Percentiles rank a stretch among this genome's conserved stretches.
Conservation (phyloP, 2,329 filamentous ascomycete species). For the Periconia macrospinosa region DNA sequence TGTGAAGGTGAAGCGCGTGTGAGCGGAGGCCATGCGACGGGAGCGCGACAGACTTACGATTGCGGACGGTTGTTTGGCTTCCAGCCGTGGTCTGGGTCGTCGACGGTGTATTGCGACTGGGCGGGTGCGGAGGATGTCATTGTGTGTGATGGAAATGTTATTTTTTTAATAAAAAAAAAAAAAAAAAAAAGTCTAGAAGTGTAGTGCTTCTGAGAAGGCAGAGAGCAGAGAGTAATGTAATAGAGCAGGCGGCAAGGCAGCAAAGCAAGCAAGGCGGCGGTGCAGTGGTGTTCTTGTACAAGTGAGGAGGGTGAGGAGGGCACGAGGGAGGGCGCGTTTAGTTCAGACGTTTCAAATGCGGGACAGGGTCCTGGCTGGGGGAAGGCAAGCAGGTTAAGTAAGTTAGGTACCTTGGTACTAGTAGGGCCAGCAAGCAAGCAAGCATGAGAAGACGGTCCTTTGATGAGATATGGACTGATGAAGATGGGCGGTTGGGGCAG, state of each 20-base stretch:
- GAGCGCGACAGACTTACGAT: slow-evolving; percentile 63
- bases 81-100: slow-evolving; percentile 71
- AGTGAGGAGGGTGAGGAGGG: slow-evolving; percentile 4
- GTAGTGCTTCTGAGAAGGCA: background rate
- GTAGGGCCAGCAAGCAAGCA: too few species aligned
- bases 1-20: slow-evolving; percentile 47
- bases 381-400: background rate
- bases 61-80: slow-evolving; percentile 79
- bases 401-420: too few species aligned
- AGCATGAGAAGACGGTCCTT: slow-evolving; percentile 32
- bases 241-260: slow-evolving; percentile 1
- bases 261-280: slow-evolving; percentile 8
- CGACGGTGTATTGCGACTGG: slow-evolving; percentile 20
- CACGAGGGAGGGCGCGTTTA: slow-evolving; percentile 2
- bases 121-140: slow-evolving; percentile 12
- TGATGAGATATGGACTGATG: slow-evolving; percentile 17
- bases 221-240: background rate
- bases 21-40: slow-evolving; percentile 22
- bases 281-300: background rate
- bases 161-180: too few species aligned
- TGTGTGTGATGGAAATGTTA: slow-evolving; percentile 10
- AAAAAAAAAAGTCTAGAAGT: background rate
- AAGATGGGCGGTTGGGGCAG: slow-evolving; percentile 4
- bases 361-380: slow-evolving; percentile 15
- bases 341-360: slow-evolving; percentile 31